Conservation (phyloP, 495 filamentous ascomycete genomes). For the Melanomma pulvis-pyrius region DNA sequence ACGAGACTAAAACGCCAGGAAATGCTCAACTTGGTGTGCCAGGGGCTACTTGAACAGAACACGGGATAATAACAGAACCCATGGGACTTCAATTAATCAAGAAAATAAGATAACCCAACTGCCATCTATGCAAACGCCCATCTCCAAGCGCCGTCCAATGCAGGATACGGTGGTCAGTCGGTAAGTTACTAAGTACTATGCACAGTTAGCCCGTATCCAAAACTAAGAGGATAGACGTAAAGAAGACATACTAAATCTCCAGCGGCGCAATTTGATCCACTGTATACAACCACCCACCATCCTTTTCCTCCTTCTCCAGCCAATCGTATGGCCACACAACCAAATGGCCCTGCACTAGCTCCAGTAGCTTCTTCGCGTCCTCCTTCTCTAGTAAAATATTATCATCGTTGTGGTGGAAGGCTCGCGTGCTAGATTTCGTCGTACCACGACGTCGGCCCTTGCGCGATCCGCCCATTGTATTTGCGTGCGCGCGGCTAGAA, state of each 20-base stretch:
- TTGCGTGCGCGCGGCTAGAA: slow-evolving; percentile 25
- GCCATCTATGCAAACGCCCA: neutral
- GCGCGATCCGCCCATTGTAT: slow-evolving; percentile 26
- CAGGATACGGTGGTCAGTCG: neutral
- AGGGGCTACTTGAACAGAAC: neutral
- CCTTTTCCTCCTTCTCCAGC: slow-evolving; percentile 84
- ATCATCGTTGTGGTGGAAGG: slow-evolving; percentile 72
- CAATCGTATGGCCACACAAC: slow-evolving; percentile 95
- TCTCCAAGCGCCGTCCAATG: neutral
- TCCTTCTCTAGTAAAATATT: slow-evolving; percentile 60
- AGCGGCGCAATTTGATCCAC: slow-evolving; percentile 93
- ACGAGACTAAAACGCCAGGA: neutral
- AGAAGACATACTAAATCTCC: slow-evolving; percentile 72
- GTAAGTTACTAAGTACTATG: neutral
- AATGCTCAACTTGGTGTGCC: neutral
- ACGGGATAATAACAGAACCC: neutral
- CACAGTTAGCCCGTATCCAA: neutral
- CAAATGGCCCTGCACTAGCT: slow-evolving; percentile 82
- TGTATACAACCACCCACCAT: slow-evolving; percentile 95
- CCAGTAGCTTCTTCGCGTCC: slow-evolving; percentile 79
- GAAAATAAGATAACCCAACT: neutral
- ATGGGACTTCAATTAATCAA: too few relatives aligned
- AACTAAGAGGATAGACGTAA: neutral
- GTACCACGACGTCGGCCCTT: slow-evolving; percentile 70
- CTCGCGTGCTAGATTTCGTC: slow-evolving; percentile 72